Conservation (phyloP, 164 flowering plant genomes). For the Aristolochia californica region DNA sequence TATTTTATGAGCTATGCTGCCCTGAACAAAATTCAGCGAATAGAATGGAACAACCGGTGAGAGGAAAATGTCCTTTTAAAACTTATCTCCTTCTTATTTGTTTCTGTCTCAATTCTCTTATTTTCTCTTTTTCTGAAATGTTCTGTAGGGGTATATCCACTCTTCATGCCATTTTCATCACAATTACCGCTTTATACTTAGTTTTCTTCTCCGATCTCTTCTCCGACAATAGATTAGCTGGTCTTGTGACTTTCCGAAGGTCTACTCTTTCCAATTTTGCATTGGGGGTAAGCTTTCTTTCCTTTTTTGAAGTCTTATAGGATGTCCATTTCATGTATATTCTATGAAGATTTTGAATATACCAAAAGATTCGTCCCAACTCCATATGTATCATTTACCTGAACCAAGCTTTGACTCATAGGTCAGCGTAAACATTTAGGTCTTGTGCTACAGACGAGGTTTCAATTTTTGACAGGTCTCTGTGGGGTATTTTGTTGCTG, state of each 20-base stretch:
- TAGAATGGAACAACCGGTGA: slow-evolving; percentile 92
- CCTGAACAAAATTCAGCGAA: slow-evolving; percentile 61
- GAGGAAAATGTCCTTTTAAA: slow-evolving; percentile 1
- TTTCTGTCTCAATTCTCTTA: not conserved
- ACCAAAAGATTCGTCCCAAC: too few relatives aligned
- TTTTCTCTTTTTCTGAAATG: slow-evolving; percentile 4
- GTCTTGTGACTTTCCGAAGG: slow-evolving; percentile 46
- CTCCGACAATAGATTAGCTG: slow-evolving; percentile 43
- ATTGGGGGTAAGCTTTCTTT: slow-evolving; percentile 54
- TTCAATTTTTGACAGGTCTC: slow-evolving; percentile 51
- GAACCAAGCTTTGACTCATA: too few relatives aligned
- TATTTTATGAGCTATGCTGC: slow-evolving; percentile 54
- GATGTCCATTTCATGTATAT: too few relatives aligned
- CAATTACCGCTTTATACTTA: slow-evolving; percentile 59
- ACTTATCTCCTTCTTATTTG: slow-evolving; percentile 1
- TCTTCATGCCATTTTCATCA: slow-evolving; percentile 74
- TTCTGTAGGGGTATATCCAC: slow-evolving; percentile 79
- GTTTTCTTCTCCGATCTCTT: slow-evolving; percentile 90
- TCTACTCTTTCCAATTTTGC: slow-evolving; percentile 66
- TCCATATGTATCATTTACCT: too few relatives aligned
- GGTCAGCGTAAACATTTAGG: too few relatives aligned
- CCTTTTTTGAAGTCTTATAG: not conserved
- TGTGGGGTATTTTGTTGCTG: slow-evolving; percentile 84
- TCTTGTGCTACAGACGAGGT: not conserved
- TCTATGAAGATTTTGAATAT: too few relatives aligned